Base-by-base conservation (phyloP, 257 asterid genomes). In the Nicotiana knightiana region DNA sequence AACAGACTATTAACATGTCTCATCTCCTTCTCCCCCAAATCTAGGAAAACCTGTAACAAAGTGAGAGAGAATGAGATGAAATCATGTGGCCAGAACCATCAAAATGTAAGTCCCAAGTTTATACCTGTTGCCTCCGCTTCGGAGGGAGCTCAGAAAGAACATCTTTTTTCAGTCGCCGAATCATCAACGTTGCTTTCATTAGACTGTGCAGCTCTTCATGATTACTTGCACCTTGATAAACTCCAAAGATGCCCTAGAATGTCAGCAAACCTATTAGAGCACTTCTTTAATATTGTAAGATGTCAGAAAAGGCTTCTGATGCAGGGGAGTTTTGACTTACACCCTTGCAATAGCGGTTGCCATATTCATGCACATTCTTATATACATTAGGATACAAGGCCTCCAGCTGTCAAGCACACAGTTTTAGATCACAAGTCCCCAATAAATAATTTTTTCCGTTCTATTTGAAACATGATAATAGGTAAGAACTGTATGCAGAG, bases 201-300 rank as follows among this genome's bases (percentile, higher is more conserved):
- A 96, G 87, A 87, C 91, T 94, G 87, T 96, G 98, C 85, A 96
- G 92, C 95, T 94, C 99, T 81, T 96, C 99, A 43, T 89, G 98
- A 87, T 96, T 96, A 83, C 98, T 94, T 83, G 99, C 97, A 86
- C 99, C 99, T 92, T 94, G 98, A 87, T 94, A 96, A 82, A 86
- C 75, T 83, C 99, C 99, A 89, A 94, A 96, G 61, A 87, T 9
- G 59, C 98, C 98, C 99, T 93, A 88, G 59, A 81, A 83, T 64
- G 53, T 51, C 62, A 76, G 54, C 77, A 83, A 32, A 54, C 21
- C 55, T 32, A 63, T 75, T 75, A 75, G 80, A 9, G 63, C 80
- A 51, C 63, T 51, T 51, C 63, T 75, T 75, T 15, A 28, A 28
- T 51, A 51, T 51, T 51, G 63, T 51, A 73, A 51, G 62, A 51